Evolutionary conservation across 352 stramenopile species (phyloP).

Genomic region (Phytophthora sp.): DNA sequence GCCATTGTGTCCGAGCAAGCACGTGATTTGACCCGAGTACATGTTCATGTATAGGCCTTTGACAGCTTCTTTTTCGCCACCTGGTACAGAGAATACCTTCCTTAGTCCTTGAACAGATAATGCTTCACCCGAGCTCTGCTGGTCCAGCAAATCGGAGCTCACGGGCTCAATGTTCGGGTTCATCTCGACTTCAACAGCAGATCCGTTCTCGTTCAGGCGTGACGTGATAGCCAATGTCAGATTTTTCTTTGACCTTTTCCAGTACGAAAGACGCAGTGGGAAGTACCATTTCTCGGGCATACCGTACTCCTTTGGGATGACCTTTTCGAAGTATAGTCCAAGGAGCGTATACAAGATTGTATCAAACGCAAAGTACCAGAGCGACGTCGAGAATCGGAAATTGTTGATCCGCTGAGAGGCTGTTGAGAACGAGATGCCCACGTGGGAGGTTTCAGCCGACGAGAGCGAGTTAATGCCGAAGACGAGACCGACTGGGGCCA

Average conservation of each 20-base stretch:
- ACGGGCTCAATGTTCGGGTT: conserved; percentile 59
- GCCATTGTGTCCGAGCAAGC: conserved; percentile 93
- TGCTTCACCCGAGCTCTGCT: conserved; percentile 56
- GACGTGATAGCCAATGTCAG: conserved; percentile 59
- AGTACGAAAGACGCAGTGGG: conserved; percentile 75
- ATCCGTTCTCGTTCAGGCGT: conserved; percentile 37
- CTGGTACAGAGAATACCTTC: conserved; percentile 81
- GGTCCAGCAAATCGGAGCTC: conserved; percentile 43
- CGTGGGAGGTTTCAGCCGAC: conserved; percentile 49
- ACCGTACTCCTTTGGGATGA: conserved; percentile 83
- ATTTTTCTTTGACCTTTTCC: conserved; percentile 59
- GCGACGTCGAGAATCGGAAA: conserved; percentile 37
- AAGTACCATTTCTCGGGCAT: conserved; percentile 86
- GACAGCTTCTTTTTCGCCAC: conserved; percentile 88
- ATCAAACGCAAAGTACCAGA: conserved; percentile 83
- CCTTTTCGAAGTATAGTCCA: conserved; percentile 87
- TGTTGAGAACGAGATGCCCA: conserved; percentile 54
- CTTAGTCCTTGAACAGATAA: conserved; percentile 63
- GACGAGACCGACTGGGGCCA: conserved; percentile 44
- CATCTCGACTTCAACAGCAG: conserved; percentile 41
- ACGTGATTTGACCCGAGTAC: conserved; percentile 79
- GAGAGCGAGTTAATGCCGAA: conserved; percentile 62
- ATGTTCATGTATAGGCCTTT: conserved; percentile 81
- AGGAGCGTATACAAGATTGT: conserved; percentile 85
- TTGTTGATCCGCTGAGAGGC: conserved; percentile 41